These are phyloP conservation scores for Pseudonitzschia pungens DNA, from an alignment of 108 stramenopile genomes.

Conservation along the genomic window DNA sequence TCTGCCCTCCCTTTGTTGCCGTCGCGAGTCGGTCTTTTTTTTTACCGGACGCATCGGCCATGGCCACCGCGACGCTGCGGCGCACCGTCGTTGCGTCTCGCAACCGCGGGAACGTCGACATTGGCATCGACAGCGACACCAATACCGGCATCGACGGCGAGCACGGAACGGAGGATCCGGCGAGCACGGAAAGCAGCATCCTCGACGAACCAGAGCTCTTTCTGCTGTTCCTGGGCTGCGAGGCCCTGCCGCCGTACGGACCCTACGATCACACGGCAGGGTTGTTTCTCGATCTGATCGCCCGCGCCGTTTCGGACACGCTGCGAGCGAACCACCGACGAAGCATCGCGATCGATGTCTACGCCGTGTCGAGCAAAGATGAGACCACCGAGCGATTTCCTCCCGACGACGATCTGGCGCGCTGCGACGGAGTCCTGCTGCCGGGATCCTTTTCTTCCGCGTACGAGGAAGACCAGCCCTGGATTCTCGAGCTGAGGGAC, in stretches of 20 bases:
- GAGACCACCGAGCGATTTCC: constrained; percentile 48
- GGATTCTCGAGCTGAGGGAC: constrained; percentile 56
- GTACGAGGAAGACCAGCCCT: constrained; percentile 51
- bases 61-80: background rate
- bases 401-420: constrained; percentile 27
- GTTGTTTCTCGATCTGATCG: constrained; percentile 68
- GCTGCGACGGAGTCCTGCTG: constrained; percentile 61
- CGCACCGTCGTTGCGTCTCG: background rate
- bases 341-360: constrained; percentile 47
- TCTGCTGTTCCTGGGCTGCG: constrained; percentile 57
- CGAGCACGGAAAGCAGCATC: background rate
- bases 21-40: no score
- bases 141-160: no score
- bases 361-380: constrained; percentile 33
- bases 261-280: constrained; percentile 61
- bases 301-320: constrained; percentile 5
- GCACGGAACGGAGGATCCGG: background rate
- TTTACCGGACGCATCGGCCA: background rate
- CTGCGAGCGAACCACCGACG: constrained; percentile 1
- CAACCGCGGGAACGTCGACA: no score
- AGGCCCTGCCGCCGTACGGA: constrained; percentile 73
- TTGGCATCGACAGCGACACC: no score
- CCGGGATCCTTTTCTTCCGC: constrained; percentile 79
- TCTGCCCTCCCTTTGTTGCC: no score
- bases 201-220: background rate